Evolutionary conservation across 2,329 filamentous ascomycete genomes (phyloP), one percentile per base, ranked within the genome.

Genomic region (Penicillium sp.): DNA sequence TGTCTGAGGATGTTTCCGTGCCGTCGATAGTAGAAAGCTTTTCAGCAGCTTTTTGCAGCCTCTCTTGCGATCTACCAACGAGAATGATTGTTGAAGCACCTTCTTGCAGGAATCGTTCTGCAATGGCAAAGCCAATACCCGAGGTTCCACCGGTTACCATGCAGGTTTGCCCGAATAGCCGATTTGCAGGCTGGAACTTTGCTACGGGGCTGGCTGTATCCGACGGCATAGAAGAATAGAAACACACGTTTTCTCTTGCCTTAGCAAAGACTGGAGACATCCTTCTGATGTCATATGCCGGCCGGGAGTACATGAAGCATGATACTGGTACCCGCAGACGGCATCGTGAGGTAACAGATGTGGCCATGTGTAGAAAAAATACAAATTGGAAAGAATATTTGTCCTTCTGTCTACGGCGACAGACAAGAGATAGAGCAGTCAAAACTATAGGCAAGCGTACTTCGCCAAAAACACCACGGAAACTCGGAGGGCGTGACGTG

Each of bases 101-200:
- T 60, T 87, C 82, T 55, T 73, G 71, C 22, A 89, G 85, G 70
- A 93, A 90, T n/a, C 84, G 81, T 40, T 79, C 75, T 10, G 89
- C 89, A 57, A 93, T 89, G 55, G 86, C 85, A 45, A 82, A 80
- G 48, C 90, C 90, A 67, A 93, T 92, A 56, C 88, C 86, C 22
- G 88, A 86, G 46, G 88, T 89, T 22, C 84, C 89, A 52, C 90
- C 90, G 2, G 89, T 90, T 55, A 93, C 81, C 71, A 90, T 80
- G 55, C 77, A 78, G 58, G 71, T 79, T 28, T 75, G 69, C 33
- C 75, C 74, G 26, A 63, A 56, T n/a, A 79, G 68, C 37, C 72
- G 69, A 25, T 59, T 62, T n/a, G 69, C 62, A 33, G 66, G 52
- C 38, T 60, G 52, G 46, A 67, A 61, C 1, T n/a, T 16, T 42